These are phyloP conservation scores for Cyclostephanos tholiformis DNA, from an alignment of 108 stramenopile species.

Conservation along the genomic window DNA sequence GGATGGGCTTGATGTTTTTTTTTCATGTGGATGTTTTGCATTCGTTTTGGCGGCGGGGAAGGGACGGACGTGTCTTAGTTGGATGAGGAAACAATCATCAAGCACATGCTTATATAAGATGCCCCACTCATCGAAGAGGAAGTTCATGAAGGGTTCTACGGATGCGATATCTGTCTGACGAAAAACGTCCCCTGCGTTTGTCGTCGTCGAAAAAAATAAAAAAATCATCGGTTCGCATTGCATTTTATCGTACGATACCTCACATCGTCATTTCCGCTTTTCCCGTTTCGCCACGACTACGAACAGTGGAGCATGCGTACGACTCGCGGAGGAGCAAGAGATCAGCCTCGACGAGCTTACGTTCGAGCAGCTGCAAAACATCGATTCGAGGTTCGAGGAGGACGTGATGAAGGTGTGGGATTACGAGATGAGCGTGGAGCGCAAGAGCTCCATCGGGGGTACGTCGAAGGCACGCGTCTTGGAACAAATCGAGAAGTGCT, in stretches of 20 bases:
- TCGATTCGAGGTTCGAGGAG: conserved; percentile 87
- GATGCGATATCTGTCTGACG: conserved; percentile 40
- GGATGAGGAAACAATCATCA: conserved; percentile 3
- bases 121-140: conserved; percentile 5
- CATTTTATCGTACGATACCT: neutral
- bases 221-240: neutral
- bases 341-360: conserved; percentile 79
- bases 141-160: conserved; percentile 26
- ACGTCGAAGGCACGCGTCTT: conserved; percentile 74
- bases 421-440: conserved; percentile 88
- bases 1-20: neutral
- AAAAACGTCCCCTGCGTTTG: neutral
- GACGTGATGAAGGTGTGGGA: conserved; percentile 90
- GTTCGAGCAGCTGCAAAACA: conserved; percentile 78
- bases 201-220: neutral
- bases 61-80: neutral
- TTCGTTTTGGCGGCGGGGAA: conserved; percentile 4
- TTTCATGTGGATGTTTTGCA: neutral
- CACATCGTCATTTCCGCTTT: neutral
- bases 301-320: conserved; percentile 82
- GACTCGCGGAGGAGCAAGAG: conserved; percentile 82
- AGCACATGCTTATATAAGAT: conserved; percentile 9
- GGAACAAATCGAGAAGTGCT: conserved; percentile 79
- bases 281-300: neutral
- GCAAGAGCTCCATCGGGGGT: conserved; percentile 88